Conservation (phyloP, 129 eudicot species). For the Lactuca saligna region DNA sequence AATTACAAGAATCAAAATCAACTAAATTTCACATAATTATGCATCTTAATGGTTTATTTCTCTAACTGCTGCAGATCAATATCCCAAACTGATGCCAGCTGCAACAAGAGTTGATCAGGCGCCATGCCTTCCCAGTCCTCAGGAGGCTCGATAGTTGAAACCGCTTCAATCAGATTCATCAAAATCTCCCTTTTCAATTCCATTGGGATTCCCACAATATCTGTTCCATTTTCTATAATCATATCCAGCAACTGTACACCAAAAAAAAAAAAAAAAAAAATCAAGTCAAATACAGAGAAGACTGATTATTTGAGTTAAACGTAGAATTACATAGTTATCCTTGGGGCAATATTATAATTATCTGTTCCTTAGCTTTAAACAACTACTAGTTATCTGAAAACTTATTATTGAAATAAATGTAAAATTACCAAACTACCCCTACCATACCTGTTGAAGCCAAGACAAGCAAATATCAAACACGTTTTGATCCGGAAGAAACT, state of each 20-base stretch:
- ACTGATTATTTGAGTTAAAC: too few relatives aligned
- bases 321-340: too few relatives aligned
- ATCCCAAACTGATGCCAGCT: constrained; percentile 89
- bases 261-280: background rate
- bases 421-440: background rate
- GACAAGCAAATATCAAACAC: constrained; percentile 74
- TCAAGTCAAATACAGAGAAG: background rate
- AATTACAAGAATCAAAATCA: constrained; percentile 8
- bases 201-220: constrained; percentile 57
- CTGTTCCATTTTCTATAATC: constrained; percentile 72
- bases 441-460: constrained; percentile 93
- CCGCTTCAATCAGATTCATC: constrained; percentile 72
- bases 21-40: constrained; percentile 4
- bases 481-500: constrained; percentile 72
- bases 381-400: too few relatives aligned
- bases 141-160: constrained; percentile 65
- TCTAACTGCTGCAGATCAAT: constrained; percentile 74
- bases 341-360: too few relatives aligned
- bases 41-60: constrained; percentile 38
- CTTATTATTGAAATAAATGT: background rate
- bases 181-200: constrained; percentile 74
- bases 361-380: too few relatives aligned
- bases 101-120: constrained; percentile 87
- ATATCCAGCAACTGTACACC: constrained; percentile 64
- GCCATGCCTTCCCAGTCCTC: constrained; percentile 95